Evolutionary conservation across 306 rosid genomes (phyloP), one percentile per base, ranked within the genome.

Genomic region (Datisca glomerata): DNA sequence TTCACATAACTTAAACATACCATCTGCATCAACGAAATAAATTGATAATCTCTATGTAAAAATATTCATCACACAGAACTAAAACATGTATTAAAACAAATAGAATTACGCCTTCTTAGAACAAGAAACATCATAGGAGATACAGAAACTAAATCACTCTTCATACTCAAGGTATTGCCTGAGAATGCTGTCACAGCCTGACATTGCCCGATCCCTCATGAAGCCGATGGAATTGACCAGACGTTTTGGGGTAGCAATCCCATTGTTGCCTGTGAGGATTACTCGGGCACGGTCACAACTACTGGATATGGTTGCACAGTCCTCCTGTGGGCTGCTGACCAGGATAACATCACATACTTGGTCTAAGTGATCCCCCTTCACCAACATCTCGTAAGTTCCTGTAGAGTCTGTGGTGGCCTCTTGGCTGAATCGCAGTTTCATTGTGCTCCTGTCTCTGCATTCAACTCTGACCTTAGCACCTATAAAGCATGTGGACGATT

Each of bases 221-320:
- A 66, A 91, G 3, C 80, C 81, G 79, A 91, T 69, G 12, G 86
- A 54, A 56, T 91, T 91, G 66, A 72, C 86, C 21, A 22, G 66
- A 16, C 98, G 81, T 0, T 54, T 24, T 5, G 63, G n/a, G 0
- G 95, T 63, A 28, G 75, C 68, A 13, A 91, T 78, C 49, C 98
- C 98, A 2, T 91, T 91, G 72, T 55, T 21, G 45, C 69, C 41
- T 0, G 94, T 84, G 45, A 91, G 98, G 52, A 73, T 62, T 28
- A 91, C 92, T 2, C 79, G 86, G 16, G 98, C 81, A 19, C 77
- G 64, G 31, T 91, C 96, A 7, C 94, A 93, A 1, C 86, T 96
- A 1, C 78, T 80, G 28, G 81, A 24, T 1, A 20, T 44, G 17
- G 52, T 49, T 0, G 53, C 41, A 17, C 98, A 91, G 3, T n/a